These are phyloP conservation scores for Phytophthora crassamura DNA, from an alignment of 352 stramenopile species.

Conservation along the genomic window DNA sequence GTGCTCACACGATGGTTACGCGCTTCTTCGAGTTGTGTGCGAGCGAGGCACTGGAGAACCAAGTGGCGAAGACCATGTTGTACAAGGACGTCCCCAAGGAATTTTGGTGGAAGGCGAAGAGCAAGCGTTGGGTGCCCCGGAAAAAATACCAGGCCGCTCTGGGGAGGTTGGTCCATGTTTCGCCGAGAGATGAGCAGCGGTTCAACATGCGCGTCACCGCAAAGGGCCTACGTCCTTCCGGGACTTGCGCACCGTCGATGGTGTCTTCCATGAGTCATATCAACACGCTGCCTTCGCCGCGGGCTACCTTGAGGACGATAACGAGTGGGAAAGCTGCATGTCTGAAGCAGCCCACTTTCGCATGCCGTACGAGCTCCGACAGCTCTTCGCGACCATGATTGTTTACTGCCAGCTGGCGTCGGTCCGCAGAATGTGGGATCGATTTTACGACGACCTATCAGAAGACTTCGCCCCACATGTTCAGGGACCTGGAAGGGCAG, in stretches of 20 bases:
- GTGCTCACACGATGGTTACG: not conserved
- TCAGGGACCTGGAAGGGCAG: not conserved
- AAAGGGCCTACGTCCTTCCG: constrained; percentile 27
- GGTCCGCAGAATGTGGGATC: constrained; percentile 18
- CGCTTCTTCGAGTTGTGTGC: constrained; percentile 17
- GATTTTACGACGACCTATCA: constrained; percentile 23
- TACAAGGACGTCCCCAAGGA: constrained; percentile 33
- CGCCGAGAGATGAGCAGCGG: constrained; percentile 18
- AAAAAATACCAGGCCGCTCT: constrained; percentile 9
- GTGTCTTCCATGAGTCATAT: constrained; percentile 12
- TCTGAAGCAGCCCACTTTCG: constrained; percentile 22
- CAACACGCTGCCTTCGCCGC: constrained; percentile 8
- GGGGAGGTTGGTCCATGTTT: constrained; percentile 27
- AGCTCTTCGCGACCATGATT: constrained; percentile 32
- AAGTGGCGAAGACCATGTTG: constrained; percentile 11
- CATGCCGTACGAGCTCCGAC: constrained; percentile 34
- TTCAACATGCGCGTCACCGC: constrained; percentile 33
- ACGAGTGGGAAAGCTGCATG: constrained; percentile 28
- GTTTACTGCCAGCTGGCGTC: too few relatives aligned
- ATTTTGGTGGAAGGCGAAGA: constrained; percentile 12
- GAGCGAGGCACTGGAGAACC: constrained; percentile 7
- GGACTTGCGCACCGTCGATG: constrained; percentile 26
- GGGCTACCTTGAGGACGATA: constrained; percentile 30
- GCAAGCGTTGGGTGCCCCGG: constrained; percentile 19
- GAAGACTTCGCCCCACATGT: constrained; percentile 6